Conservation (phyloP, 2,329 filamentous ascomycete genomes). For the Esteya vermicola region DNA sequence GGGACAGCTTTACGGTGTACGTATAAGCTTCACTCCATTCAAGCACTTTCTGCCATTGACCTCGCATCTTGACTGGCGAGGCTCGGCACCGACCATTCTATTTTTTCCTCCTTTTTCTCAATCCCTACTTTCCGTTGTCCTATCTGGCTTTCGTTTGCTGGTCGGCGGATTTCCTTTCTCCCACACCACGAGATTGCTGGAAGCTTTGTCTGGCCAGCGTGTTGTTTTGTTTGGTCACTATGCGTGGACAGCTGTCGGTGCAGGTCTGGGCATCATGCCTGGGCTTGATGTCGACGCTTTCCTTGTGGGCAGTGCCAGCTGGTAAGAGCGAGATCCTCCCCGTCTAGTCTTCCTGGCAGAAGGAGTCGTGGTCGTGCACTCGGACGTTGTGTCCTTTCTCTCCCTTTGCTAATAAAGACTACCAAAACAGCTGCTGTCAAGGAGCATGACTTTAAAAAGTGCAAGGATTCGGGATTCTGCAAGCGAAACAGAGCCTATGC, state of each 20-base stretch:
- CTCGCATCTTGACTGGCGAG: too few species aligned
- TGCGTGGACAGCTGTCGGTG: slow-evolving; percentile 40
- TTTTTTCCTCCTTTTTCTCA: not conserved
- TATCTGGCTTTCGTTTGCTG: too few species aligned
- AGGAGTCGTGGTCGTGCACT: too few species aligned
- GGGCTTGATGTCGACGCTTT: slow-evolving; percentile 42
- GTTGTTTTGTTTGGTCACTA: slow-evolving; percentile 14
- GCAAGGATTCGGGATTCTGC: slow-evolving; percentile 91
- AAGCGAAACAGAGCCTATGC: slow-evolving; percentile 86
- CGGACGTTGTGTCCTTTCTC: not conserved
- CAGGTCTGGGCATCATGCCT: slow-evolving; percentile 50
- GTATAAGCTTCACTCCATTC: slow-evolving; percentile 6
- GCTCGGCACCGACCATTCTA: too few species aligned
- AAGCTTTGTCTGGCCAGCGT: slow-evolving; percentile 4
- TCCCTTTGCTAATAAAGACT: not conserved
- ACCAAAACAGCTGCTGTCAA: slow-evolving; percentile 70
- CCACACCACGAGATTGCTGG: too few species aligned
- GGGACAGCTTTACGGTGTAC: slow-evolving; percentile 17
- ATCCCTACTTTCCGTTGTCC: too few species aligned
- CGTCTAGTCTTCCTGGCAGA: too few species aligned
- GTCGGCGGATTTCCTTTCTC: too few species aligned
- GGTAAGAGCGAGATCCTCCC: slow-evolving; percentile 40
- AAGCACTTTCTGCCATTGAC: too few species aligned
- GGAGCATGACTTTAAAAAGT: slow-evolving; percentile 95
- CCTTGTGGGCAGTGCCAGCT: slow-evolving; percentile 39